phyloP scores from a whole-genome alignment of 495 filamentous ascomycete species.

The Astrocystis sublimbata region DNA sequence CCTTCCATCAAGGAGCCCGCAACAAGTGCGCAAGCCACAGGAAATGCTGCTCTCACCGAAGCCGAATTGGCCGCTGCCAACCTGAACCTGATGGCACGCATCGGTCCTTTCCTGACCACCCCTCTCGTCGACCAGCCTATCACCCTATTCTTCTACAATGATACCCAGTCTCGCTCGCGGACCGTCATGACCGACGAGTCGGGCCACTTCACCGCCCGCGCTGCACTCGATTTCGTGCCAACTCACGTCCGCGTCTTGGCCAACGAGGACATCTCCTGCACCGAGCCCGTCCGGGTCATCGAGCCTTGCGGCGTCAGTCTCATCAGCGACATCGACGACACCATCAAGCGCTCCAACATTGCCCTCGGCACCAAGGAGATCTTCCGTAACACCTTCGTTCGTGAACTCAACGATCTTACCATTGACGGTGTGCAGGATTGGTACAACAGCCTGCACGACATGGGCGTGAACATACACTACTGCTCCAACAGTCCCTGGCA shows the following conservation, averaged over 20 bases:
- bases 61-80: slow-evolving; percentile 80
- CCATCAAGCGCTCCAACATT: slow-evolving; percentile 94
- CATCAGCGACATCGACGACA: slow-evolving; percentile 98
- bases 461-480: slow-evolving; percentile 87
- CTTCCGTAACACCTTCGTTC: slow-evolving; percentile 91
- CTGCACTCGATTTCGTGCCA: slow-evolving; percentile 82
- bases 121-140: slow-evolving; percentile 72
- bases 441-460: slow-evolving; percentile 73
- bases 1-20: slow-evolving; percentile 34
- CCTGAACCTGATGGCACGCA: slow-evolving; percentile 77
- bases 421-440: slow-evolving; percentile 86
- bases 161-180: slow-evolving; percentile 70
- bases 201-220: slow-evolving; percentile 80
- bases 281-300: slow-evolving; percentile 71
- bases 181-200: slow-evolving; percentile 79
- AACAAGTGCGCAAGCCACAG: slow-evolving; percentile 39
- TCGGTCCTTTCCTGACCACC: slow-evolving; percentile 85
- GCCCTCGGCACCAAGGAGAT: slow-evolving; percentile 84
- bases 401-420: slow-evolving; percentile 76
- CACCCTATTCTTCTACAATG: slow-evolving; percentile 91
- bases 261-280: slow-evolving; percentile 79
- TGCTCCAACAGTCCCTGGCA: slow-evolving; percentile 97
- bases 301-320: slow-evolving; percentile 83
- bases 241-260: slow-evolving; percentile 86
- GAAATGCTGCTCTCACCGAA: slow-evolving; percentile 56